phyloP scores from a whole-genome alignment of 352 stramenopile genomes.

The Hyaloperonospora arabidopsidis region DNA sequence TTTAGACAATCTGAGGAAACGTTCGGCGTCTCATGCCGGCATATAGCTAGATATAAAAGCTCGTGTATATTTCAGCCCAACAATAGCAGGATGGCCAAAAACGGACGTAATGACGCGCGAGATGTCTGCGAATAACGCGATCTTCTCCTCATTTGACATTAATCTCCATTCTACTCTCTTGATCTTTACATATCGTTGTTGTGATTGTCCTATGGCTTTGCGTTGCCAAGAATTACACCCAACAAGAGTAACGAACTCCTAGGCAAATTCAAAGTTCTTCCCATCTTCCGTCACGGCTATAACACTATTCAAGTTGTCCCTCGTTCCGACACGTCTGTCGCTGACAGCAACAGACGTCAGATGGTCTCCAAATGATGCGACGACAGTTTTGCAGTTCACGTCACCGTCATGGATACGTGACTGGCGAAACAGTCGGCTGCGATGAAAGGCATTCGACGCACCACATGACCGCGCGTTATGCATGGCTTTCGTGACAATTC shows the following conservation, averaged over 20 bases:
- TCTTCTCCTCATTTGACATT: no score
- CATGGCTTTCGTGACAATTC: conserved; percentile 23
- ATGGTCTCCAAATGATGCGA: conserved; percentile 34
- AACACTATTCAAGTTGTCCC: conserved; percentile 6
- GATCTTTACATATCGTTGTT: no score
- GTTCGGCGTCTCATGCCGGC: no score
- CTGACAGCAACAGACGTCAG: conserved; percentile 6
- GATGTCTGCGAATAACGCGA: no score
- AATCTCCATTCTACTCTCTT: no score
- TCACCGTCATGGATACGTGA: conserved; percentile 35
- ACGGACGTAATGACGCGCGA: no score
- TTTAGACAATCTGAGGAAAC: no score
- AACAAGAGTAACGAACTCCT: conserved; percentile 15
- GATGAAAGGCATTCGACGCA: conserved; percentile 16
- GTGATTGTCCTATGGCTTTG: no score
- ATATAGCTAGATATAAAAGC: no score
- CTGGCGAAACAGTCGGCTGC: conserved; percentile 36
- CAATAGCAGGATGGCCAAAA: no score
- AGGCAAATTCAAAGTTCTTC: conserved; percentile 18
- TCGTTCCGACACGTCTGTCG: conserved; percentile 18
- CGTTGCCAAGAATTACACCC: no score
- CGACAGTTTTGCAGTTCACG: conserved; percentile 14
- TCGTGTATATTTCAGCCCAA: no score
- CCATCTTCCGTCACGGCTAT: conserved; percentile 4
- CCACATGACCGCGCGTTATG: conserved; percentile 20